Evolutionary conservation across 768 basidiomycete genomes (phyloP).

Genomic region (Dendrothele bispora): DNA sequence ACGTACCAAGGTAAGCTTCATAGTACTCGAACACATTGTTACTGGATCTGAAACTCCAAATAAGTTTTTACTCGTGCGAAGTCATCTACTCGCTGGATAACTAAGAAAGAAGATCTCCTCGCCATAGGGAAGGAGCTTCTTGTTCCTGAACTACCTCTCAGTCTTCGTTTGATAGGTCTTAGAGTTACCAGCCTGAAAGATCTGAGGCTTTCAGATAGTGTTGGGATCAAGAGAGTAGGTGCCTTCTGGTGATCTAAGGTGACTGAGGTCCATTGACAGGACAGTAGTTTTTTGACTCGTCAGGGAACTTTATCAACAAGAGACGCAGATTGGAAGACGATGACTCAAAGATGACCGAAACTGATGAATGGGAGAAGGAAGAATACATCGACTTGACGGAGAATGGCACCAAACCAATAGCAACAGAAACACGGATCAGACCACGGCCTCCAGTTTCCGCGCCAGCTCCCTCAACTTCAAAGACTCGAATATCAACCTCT

Average conservation of each 20-base stretch:
- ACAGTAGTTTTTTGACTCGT: too few species aligned
- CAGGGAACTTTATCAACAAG: too few species aligned
- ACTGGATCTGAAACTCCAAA: neutral
- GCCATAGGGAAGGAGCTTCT: conserved; percentile 83
- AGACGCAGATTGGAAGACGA: too few species aligned
- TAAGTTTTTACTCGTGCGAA: conserved; percentile 81
- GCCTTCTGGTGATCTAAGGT: conserved; percentile 3
- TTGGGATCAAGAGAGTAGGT: conserved; percentile 75
- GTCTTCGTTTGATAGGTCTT: conserved; percentile 83
- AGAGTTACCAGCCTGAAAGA: conserved; percentile 90
- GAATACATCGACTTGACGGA: too few species aligned
- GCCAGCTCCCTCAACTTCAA: conserved; percentile 17
- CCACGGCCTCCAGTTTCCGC: conserved; percentile 25
- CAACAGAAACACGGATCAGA: too few species aligned
- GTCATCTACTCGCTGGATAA: conserved; percentile 76
- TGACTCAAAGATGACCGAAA: too few species aligned
- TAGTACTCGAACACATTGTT: neutral
- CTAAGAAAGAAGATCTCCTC: conserved; percentile 75
- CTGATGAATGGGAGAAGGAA: too few species aligned
- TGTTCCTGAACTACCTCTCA: conserved; percentile 75
- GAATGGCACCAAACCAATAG: too few species aligned
- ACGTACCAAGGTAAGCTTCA: conserved; percentile 69
- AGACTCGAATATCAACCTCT: neutral
- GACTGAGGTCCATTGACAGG: conserved; percentile 1
- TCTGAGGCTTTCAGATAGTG: conserved; percentile 45